Base-by-base conservation (phyloP, 805 yeast species). In the Scheffersomyces coipomensis region DNA sequence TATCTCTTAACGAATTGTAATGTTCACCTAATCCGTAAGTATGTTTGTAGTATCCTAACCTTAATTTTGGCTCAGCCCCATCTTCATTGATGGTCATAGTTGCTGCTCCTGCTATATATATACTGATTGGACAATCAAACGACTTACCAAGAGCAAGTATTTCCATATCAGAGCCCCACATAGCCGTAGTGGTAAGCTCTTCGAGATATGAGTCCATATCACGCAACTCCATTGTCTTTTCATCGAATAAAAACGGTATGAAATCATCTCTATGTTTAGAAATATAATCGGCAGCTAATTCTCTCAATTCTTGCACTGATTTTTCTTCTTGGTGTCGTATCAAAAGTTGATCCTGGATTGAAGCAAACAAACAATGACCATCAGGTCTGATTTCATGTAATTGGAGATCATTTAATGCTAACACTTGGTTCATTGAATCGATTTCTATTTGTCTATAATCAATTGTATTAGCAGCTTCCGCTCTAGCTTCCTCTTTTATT, bases 131-230 rank as follows among this genome's bases (percentile, higher is more conserved):
- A 48, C 86, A 80, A 43, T 82, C 71, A 51, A 73, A 85, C n/a
- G 77, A 78, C 43, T 79, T 73, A 1, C 95, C 74, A 29, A 90
- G 68, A 0, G 97, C 97, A 55, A 87, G 60, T 15, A 91, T 81
- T 66, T 91, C 99, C 68, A 88, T 69, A 52, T 93, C 97, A 7
- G 96, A 93, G 19, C 99, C 99, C 99, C 99, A 91, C 71, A 86
- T 78, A 0, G 95, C 81, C 0, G 96, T 88, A n/a, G 60, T 68
- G 43, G 76, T 85, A 42, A 91, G 71, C 45, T 81, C 83, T 3
- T 68, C 60, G 3, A 87, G 75, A 58, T 93, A 93, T 17, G 77
- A 78, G 27, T 76, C 82, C 21, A 90, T 62, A 46, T 85, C 85
- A 35, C 74, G 72, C 43, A 87, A 49, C 6, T 76, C 66, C 69